Evolutionary conservation across 495 filamentous ascomycete genomes (phyloP), one percentile per base, ranked within the genome.

Genomic region (Xylaria acuta): DNA sequence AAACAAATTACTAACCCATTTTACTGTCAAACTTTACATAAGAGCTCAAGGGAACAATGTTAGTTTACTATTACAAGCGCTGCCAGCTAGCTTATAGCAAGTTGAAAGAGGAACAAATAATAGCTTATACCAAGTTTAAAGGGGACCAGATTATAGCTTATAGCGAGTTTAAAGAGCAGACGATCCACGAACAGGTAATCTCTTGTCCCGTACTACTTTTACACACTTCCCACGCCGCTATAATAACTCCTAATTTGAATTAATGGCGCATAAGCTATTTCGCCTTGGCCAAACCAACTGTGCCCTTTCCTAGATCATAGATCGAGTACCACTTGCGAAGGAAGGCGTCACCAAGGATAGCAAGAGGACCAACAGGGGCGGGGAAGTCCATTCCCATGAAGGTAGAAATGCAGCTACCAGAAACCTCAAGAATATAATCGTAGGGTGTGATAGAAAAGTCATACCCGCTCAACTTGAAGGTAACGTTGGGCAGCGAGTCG

Each of bases 381-480:
- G 93, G 94, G 89, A 98, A 93, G 82, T 98, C 96, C 92, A 98
- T 97, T 75, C 95, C 95, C 90, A 97, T 95, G 86, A 99, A 97
- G 73, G 93, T 91, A 63, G 94, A 97, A 84, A 99, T 97, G 85
- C 97, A 99, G 79, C 91, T 93, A 72, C 97, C 96, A 80, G 94
- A 92, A 53, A 97, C 90, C 82, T 99, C 97, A 64, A 99, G 89
- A 80, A 97, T 94, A 86, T 99, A 99, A 84, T 99, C 97, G 72
- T 91, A 92, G 7, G 97, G 84, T 72, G 85, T 81, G 77, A 99
- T 97, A 77, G 91, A 91, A 86, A 98, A 99, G 83, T 97, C 91
- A 82, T 97, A 87, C 54, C 97, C 97, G 69, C 82, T 81, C 27
- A 99, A 89, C 69, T 88, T 95, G 84, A 98, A 97, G 72, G 90